Evolutionary conservation across 805 yeast species (phyloP).

Genomic region (Candida xyloterini): DNA sequence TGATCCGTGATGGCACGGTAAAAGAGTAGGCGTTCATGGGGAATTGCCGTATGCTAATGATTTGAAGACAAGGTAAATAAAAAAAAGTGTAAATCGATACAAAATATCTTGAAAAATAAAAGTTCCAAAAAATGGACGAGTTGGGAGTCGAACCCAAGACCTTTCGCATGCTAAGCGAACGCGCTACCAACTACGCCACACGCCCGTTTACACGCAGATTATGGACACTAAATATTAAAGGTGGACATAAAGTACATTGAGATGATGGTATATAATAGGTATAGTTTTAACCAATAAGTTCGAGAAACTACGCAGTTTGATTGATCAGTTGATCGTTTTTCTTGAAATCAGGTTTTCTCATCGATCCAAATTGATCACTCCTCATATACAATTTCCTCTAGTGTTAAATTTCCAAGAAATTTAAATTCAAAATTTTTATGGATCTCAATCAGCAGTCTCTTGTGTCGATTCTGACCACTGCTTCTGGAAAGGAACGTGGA

Average conservation of each 20-base stretch:
- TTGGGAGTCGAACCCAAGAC: conserved; percentile 78
- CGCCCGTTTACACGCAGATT: conserved; percentile 42
- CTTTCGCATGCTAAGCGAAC: conserved; percentile 78
- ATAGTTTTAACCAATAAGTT: no score
- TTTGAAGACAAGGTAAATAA: not conserved
- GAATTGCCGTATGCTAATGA: not conserved
- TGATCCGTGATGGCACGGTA: conserved; percentile 64
- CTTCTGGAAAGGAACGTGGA: conserved; percentile 50
- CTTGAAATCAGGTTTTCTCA: no score
- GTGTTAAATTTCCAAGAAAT: not conserved
- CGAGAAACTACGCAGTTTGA: no score
- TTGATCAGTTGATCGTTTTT: no score
- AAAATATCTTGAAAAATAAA: not conserved
- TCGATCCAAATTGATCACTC: no score
- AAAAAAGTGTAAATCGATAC: not conserved
- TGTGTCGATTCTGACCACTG: conserved; percentile 42
- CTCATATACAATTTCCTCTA: no score
- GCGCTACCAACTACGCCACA: conserved; percentile 82
- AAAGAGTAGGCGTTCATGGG: conserved; percentile 44
- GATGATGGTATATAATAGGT: no score
- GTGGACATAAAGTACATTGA: no score
- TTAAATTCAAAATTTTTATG: conserved; percentile 12
- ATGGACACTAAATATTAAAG: not conserved
- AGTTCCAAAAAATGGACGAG: conserved; percentile 47
- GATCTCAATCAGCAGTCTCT: conserved; percentile 29